phyloP scores from a whole-genome alignment of 768 basidiomycete genomes.

The Crassisporium funariophilum region DNA sequence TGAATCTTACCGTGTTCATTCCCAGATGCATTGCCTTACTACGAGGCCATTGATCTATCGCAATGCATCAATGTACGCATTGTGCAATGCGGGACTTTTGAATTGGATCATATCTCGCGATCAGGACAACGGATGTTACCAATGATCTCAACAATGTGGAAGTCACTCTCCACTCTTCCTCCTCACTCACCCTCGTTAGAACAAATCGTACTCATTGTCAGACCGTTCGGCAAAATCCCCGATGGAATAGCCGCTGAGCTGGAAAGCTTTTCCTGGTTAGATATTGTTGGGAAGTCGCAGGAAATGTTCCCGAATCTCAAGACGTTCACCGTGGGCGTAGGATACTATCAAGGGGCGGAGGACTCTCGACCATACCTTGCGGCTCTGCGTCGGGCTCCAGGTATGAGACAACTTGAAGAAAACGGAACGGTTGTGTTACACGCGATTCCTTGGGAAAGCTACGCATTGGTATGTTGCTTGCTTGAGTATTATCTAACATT shows the following conservation, averaged over 20 bases:
- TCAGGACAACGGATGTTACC: background rate
- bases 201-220: constrained; percentile 3
- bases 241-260: constrained; percentile 1
- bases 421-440: no score
- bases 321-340: background rate
- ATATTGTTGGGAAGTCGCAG: constrained; percentile 4
- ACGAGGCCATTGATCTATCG: background rate
- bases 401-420: no score
- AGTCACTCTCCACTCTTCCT: background rate
- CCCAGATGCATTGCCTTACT: constrained; percentile 2
- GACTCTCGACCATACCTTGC: no score
- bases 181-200: background rate
- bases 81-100: constrained; percentile 5
- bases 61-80: constrained; percentile 8
- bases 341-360: no score
- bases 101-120: background rate
- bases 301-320: constrained; percentile 8
- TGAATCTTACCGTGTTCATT: background rate
- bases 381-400: no score
- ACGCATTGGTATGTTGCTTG: no score
- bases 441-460: no score
- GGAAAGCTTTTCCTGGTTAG: constrained; percentile 5
- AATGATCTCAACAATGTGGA: constrained; percentile 1
- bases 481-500: no score
- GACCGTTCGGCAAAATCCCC: background rate